Evolutionary conservation across 2,329 filamentous ascomycete genomes (phyloP), one percentile per base, ranked within the genome.

Genomic region (Drechslerella dactyloides): DNA sequence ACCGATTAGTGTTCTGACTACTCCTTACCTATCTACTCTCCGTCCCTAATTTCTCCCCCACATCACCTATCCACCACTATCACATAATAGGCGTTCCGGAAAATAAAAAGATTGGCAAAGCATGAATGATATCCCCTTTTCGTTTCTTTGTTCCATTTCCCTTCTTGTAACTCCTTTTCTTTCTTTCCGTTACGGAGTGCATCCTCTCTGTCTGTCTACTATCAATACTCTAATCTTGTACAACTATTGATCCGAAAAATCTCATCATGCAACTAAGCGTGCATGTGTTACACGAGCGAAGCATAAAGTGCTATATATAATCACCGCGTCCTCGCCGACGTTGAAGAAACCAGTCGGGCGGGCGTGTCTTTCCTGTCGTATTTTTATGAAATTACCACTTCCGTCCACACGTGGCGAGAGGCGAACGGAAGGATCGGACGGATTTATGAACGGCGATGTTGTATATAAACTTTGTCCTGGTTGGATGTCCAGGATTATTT

Each of bases 61-160:
- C 33, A 7, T 13, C 6, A 7, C 33, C 33, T 37, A 7, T 7
- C 33, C 13, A 37, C 52, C 56, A 62, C 62, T 58, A 63, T 69
- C 62, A 42, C 60, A 55, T 27, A 30, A 69, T 54, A 59, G 66
- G 57, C 57, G 61, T 70, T 48, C 55, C 58, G 66, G 52, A 64
- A 55, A 55, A 64, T 59, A 55, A 55, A 70, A 54, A 59, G 53
- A 60, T 4, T 10, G 61, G 37, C 37, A 13, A 42, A 60, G 59
- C 66, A 70, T 70, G 13, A 42, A 64, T 64, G 66, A 70, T 70
- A 70, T 70, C 66, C 66, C 54, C 27, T 13, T 21, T 52, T 55
- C 48, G 53, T 44, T 40, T 56, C 35, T 54, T 53, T 48, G n/a
- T n/a, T n/a, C n/a, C n/a, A n/a, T n/a, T 62, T 37, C 19, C 17